Evolutionary conservation across 805 yeast genomes (phyloP), one percentile per base, ranked within the genome.

Genomic region (Wickerhamomyces alni): DNA sequence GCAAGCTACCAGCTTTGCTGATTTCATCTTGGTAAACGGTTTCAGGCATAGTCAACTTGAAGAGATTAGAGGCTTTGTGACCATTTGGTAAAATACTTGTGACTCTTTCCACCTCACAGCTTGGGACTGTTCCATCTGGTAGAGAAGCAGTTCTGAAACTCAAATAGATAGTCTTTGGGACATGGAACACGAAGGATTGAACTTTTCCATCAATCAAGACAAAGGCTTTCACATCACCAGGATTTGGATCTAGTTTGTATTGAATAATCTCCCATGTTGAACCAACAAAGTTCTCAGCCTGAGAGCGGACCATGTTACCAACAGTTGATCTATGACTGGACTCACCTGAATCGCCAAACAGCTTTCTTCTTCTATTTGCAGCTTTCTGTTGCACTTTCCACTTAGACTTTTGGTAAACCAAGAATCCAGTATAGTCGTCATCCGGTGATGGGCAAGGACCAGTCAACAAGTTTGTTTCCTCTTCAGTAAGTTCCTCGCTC

Each of bases 211-310:
- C 77, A 29, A 88, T 77, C 45, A 74, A 55, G 1, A 81, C 87
- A 54, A 69, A 75, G 0, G 85, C 96, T 42, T 77, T 80, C 24
- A 91, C 66, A 37, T 76, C 82, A n/a, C 97, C 98, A 0, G 87
- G 82, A 30, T 51, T 59, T 1, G 69, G 67, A 31, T 80, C 80
- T 9, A 61, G 51, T 43, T 74, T 74, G 52, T 86, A 79, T 49
- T 87, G 88, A 27, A 93, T 59, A 28, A 93, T 70, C 45, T 88
- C 87, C 99, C 99, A 93, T 25, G 80, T 74, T 1, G 86, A 70
- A 8, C 81, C 81, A 9, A 87, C 83, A 51, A 82, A 79, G 30
- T 70, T 74, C 54, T 83, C 95, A 0, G 95, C 95, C 51, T 85
- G 93, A 37, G 75, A 74, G 37, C 84, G 74, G 32, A 88, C 67